These are phyloP conservation scores for Chalciporus chontae DNA, from an alignment of 768 basidiomycete genomes.

Conservation along the genomic window DNA sequence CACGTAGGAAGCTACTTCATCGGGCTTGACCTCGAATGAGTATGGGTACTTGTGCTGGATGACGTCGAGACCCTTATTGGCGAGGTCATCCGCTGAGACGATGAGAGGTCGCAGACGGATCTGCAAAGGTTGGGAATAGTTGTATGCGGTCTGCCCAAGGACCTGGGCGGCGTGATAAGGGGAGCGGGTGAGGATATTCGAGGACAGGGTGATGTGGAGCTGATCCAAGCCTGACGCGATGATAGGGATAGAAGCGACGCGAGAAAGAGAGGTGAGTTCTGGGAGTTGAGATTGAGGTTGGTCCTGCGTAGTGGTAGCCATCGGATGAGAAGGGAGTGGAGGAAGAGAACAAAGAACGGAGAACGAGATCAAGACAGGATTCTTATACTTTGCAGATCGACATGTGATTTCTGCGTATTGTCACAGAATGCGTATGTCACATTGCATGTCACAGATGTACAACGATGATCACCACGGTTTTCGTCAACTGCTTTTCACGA, in stretches of 20 bases:
- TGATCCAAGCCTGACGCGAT: conserved; percentile 61
- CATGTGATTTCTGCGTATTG: conserved; percentile 24
- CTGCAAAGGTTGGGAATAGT: conserved; percentile 63
- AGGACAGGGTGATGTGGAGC: conserved; percentile 55
- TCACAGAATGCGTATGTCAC: conserved; percentile 20
- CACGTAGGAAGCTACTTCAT: conserved; percentile 62
- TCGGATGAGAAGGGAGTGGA: conserved; percentile 15
- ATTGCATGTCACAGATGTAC: conserved; percentile 14
- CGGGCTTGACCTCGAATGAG: conserved; percentile 70
- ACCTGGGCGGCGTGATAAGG: conserved; percentile 65
- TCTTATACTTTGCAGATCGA: conserved; percentile 21
- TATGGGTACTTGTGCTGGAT: conserved; percentile 74
- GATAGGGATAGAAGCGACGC: conserved; percentile 72
- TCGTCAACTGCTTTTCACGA: conserved; percentile 6
- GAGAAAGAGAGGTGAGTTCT: conserved; percentile 57
- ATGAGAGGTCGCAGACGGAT: conserved; percentile 63
- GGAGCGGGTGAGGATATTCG: conserved; percentile 57
- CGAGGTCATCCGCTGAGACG: conserved; percentile 57
- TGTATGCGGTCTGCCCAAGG: conserved; percentile 56
- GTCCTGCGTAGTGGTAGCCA: conserved; percentile 36
- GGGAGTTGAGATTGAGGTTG: conserved; percentile 32
- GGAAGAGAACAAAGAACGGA: conserved; percentile 8
- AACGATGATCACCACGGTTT: no score
- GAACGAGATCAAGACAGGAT: conserved; percentile 17
- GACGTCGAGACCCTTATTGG: conserved; percentile 71